A percentile compares a stretch with the other conserved stretches of the same genome.
Conservation (phyloP, 495 filamentous ascomycete genomes). For the Lentithecium fluviatile region DNA sequence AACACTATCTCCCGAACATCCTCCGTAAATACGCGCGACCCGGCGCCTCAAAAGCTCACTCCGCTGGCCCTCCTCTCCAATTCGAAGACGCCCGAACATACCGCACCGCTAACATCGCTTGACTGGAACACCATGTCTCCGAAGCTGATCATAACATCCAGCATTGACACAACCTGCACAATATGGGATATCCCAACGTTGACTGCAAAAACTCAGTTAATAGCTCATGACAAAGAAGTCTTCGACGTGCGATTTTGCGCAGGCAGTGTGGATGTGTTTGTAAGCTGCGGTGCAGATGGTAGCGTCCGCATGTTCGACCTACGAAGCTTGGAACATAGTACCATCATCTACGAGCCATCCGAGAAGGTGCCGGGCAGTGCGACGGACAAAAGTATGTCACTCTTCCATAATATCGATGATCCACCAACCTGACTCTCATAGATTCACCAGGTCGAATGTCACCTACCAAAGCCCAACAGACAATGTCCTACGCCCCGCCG, state of each 20-base stretch:
- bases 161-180: conserved; percentile 99
- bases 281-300: conserved; percentile 94
- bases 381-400: conserved; percentile 67
- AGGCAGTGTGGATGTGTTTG: conserved; percentile 94
- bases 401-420: background rate
- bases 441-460: conserved; percentile 51
- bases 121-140: conserved; percentile 98
- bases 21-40: conserved; percentile 58
- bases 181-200: conserved; percentile 99
- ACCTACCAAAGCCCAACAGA: conserved; percentile 68
- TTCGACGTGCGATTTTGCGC: conserved; percentile 98
- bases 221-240: conserved; percentile 98
- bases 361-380: conserved; percentile 57
- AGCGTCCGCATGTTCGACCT: conserved; percentile 99
- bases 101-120: conserved; percentile 89
- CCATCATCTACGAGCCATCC: conserved; percentile 97
- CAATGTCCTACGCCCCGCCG: conserved; percentile 77
- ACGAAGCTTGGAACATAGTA: conserved; percentile 93
- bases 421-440: conserved; percentile 11
- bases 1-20: conserved; percentile 74
- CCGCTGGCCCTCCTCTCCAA: conserved; percentile 93
- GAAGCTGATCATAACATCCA: conserved; percentile 95
- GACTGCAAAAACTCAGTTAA: conserved; percentile 96
- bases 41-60: conserved; percentile 78
- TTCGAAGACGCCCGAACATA: conserved; percentile 97